Evolutionary conservation across 78 protist species (phyloP), one percentile per base, ranked within the genome.

Genomic region (Acrasis kona): DNA sequence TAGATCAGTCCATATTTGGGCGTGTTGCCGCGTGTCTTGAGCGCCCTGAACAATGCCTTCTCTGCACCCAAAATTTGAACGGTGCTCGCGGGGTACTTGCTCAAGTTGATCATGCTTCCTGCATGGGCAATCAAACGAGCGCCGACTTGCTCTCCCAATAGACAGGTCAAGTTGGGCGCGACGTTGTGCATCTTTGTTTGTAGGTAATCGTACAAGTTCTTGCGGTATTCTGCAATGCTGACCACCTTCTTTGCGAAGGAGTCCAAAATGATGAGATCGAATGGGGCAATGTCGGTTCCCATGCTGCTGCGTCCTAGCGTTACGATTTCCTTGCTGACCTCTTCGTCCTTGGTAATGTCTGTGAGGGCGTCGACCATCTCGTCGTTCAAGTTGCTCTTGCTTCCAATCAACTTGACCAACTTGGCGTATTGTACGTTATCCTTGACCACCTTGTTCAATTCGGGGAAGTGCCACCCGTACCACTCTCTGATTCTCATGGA

Each of bases 51-150:
- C 41, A 98, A 90, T 3, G 99, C 99, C 87, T 97, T 97, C 77
- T 98, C 99, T 37, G 99, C 99, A 30, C 99, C 99, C 0, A 98
- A 88, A 75, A 98, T 98, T 86, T 98, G 99, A 37, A 97, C 95
- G 10, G 99, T 98, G 10, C 99, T 96, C 10, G 99, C 99, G n/a
- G 99, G 99, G 86, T 80, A 84, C 89, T 98, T 98, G 75, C 99
- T 95, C 30, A 98, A 89, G 74, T 83, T 90, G 72, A 92, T 85
- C 37, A 98, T 89, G 40, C 94, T 83, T 29, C 97, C 97, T 3
- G 98, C 98, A 78, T 91, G 96, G 3, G 95, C 65, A 71, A 96
- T 91, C 77, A 95, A 84, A 27, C 93, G 65, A 29, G 94, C 95
- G 7, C 90, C 97, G 34, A 96, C 93, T 42, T 88, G 65, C 67